Evolutionary conservation across 305 asterid species (phyloP), one percentile per base, ranked within the genome.

Genomic region (Andrographis paniculata): DNA sequence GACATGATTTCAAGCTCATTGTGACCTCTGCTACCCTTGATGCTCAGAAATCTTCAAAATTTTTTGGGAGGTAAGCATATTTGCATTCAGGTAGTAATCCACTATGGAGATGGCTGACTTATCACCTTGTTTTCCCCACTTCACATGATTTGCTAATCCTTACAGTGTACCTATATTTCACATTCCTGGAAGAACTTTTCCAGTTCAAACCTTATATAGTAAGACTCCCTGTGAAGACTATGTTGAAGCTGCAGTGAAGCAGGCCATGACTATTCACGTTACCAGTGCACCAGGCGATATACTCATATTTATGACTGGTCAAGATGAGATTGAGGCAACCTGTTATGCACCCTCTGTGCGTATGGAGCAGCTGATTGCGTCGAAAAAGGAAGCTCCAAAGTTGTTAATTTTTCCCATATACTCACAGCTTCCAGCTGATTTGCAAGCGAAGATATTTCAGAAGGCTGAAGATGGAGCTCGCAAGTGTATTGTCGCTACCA

Each of bases 1-100:
- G 94, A 15, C 93, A 91, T 36, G 99, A 87, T 76, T 87, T 92
- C 75, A 92, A 78, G 79, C 95, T 92, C 60, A 87, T 92, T 20
- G 99, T 92, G 65, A 92, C 99, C 9, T 92, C 95, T 46, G 97
- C 99, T 12, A 92, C 99, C 50, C 94, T 92, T 14, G 82, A 92
- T 60, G 95, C 95, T 38, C 73, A 84, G 65, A 92, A 92, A 39
- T 92, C 87, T 66, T 92, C 99, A 0, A 67, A 77, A 52, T 92
- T 92, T 61, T 92, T 92, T 50, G 97, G 99, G 63, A 81, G 96
- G 99, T 83, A 72, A 60, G 24, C 13, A 45, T 44, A 35, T 46
- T 17, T 53, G 23, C 20, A 52, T 50, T 57, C 14, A 14, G 40
- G 48, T 62, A 18, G 40, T 31, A n/a, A n/a, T n/a, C n/a, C n/a